A percentile compares a stretch with the other conserved stretches of the same genome.
These are phyloP conservation scores for Chytriomyces sp. DNA, from an alignment of 192 early-diverging fungal species.

Conservation along the genomic window DNA sequence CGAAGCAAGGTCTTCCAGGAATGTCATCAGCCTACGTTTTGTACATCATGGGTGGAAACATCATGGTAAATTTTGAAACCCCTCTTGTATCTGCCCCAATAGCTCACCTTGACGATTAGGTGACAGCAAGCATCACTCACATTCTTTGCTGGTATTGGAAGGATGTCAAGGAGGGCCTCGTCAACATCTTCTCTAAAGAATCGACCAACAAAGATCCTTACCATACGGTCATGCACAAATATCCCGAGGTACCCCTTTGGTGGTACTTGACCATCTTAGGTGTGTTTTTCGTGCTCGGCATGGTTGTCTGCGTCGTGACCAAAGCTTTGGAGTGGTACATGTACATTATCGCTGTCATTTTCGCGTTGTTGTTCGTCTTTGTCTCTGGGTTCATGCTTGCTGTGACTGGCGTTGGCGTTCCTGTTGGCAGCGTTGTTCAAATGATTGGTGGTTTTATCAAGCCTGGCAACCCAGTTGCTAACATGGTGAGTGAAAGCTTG, in stretches of 20 bases:
- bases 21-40: neutral
- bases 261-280: slow-evolving; percentile 2
- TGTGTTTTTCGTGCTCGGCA: neutral
- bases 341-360: slow-evolving; percentile 4
- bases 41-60: neutral
- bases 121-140: slow-evolving; percentile 6
- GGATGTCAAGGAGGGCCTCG: slow-evolving; percentile 4
- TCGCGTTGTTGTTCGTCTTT: neutral
- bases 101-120: too few species aligned
- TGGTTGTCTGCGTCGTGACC: neutral
- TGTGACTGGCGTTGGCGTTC: neutral
- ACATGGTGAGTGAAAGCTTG: too few species aligned
- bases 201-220: slow-evolving; percentile 17
- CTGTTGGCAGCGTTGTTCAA: neutral
- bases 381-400: slow-evolving; percentile 1
- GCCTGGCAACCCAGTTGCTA: slow-evolving; percentile 64
- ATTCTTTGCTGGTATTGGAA: neutral
- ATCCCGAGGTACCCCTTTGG: slow-evolving; percentile 5
- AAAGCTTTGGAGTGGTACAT: slow-evolving; percentile 13
- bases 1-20: neutral
- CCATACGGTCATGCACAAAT: slow-evolving; percentile 9
- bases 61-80: too few species aligned
- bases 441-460: slow-evolving; percentile 22
- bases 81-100: too few species aligned
- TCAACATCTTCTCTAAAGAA: slow-evolving; percentile 1